Percentiles rank a stretch among this genome's conserved stretches.
These are phyloP conservation scores for Oryza glumipatula DNA, from an alignment of 176 grass and related monocot species.

Conservation along the genomic window DNA sequence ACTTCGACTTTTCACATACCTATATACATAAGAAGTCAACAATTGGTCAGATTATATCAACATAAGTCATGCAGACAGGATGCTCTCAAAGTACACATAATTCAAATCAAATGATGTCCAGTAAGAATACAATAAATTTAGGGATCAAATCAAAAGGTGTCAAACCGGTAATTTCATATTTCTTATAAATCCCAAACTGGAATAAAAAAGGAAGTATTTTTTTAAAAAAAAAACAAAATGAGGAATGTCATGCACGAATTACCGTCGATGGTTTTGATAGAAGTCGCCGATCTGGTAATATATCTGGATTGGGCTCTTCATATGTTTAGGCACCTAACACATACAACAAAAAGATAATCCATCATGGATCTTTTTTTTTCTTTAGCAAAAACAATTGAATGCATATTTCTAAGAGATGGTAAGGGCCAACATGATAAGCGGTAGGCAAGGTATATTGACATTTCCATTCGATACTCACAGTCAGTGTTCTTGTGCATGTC, in stretches of 20 bases:
- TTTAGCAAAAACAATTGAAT: slow-evolving; percentile 5
- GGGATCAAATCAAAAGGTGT: neutral
- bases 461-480: slow-evolving; percentile 49
- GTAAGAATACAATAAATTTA: neutral
- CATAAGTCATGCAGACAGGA: slow-evolving; percentile 8
- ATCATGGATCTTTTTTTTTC: neutral
- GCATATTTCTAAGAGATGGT: neutral
- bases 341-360: slow-evolving; percentile 1
- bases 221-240: too few relatives aligned
- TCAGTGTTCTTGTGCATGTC: slow-evolving; percentile 67
- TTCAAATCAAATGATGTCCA: slow-evolving; percentile 8
- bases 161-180: neutral
- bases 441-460: slow-evolving; percentile 4
- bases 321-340: slow-evolving; percentile 71
- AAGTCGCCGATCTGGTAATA: slow-evolving; percentile 89
- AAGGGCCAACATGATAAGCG: neutral
- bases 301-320: slow-evolving; percentile 76
- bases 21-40: slow-evolving; percentile 33
- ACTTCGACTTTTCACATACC: slow-evolving; percentile 83
- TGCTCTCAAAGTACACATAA: neutral
- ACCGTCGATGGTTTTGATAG: slow-evolving; percentile 95
- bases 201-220: neutral
- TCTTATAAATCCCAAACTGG: neutral
- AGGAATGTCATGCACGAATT: slow-evolving; percentile 14
- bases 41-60: slow-evolving; percentile 12